Evolutionary conservation across 2,329 filamentous ascomycete species (phyloP).

Genomic region (Akanthomyces lecanii): DNA sequence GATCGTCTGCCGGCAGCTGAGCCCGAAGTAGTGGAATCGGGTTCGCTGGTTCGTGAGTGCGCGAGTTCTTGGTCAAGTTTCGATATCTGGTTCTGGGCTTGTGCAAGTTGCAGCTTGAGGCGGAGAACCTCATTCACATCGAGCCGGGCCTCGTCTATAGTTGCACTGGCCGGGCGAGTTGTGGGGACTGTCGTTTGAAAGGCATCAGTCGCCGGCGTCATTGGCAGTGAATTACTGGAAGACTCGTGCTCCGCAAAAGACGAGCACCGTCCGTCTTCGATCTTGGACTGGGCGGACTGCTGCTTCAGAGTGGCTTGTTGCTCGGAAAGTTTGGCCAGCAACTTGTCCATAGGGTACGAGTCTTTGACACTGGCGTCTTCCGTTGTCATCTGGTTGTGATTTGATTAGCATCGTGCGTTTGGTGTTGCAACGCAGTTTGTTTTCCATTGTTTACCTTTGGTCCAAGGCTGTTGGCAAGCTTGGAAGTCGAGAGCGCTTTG

Average conservation of each 20-base stretch:
- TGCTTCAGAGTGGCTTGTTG: slow-evolving; percentile 59
- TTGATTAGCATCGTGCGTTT: background rate
- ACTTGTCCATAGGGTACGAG: slow-evolving; percentile 61
- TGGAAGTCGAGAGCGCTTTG: slow-evolving; percentile 47
- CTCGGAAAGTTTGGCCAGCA: slow-evolving; percentile 69
- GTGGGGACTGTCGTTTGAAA: slow-evolving; percentile 45
- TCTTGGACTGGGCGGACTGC: slow-evolving; percentile 50
- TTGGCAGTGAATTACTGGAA: slow-evolving; percentile 56
- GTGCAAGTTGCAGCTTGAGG: slow-evolving; percentile 66
- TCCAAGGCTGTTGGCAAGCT: slow-evolving; percentile 50
- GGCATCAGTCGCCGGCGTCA: slow-evolving; percentile 57
- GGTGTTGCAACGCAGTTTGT: background rate
- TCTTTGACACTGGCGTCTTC: slow-evolving; percentile 26
- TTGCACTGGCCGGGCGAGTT: slow-evolving; percentile 50
- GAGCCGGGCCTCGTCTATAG: slow-evolving; percentile 38
- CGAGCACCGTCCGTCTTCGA: slow-evolving; percentile 31
- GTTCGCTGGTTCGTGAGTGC: slow-evolving; percentile 57
- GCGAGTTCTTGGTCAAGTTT: slow-evolving; percentile 68
- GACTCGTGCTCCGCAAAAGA: slow-evolving; percentile 44
- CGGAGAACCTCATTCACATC: slow-evolving; percentile 58
- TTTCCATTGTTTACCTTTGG: slow-evolving; percentile 43
- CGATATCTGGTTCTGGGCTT: slow-evolving; percentile 65
- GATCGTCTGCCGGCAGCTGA: slow-evolving; percentile 23
- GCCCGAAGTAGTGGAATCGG: slow-evolving; percentile 37
- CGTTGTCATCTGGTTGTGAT: slow-evolving; percentile 20